Evolutionary conservation across 345 rosid genomes (phyloP), one percentile per base, ranked within the genome.

Genomic region (Bruguiera gymnorhiza): DNA sequence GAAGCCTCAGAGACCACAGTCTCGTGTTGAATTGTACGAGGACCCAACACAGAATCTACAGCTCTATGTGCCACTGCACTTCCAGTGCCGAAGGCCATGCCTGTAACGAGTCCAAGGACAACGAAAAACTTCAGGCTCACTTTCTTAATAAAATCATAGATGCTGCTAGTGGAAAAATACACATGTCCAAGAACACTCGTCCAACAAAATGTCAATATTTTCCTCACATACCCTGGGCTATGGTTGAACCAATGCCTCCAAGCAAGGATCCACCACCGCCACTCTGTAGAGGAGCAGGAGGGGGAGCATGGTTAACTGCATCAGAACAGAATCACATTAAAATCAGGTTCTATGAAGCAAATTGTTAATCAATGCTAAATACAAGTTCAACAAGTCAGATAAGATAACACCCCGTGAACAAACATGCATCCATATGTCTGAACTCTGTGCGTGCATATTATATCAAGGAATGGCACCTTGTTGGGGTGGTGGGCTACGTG

Each of bases 31-130:
- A 95, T 88, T 48, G 96, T 86, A 62, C 99, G 89, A 58, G 99
- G 98, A 23, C 99, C 99, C 86, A 95, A 26, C 68, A 95, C 90
- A 15, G 97, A 84, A 83, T 95, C 98, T 3, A 87, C 98, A 66
- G 99, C 99, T 70, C 98, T 86, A 73, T 92, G 99, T 37, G 99
- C 99, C 62, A 95, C 76, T 0, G 96, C 98, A 78, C 94, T 92
- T 75, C 97, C 99, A 71, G 94, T 89, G 8, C 98, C 98, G 74
- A 90, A 92, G 71, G 99, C 99, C 98, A 95, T 68, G 50, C 98
- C 99, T 95, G 81, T 0, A 37, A 50, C 1, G 54, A 1, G 19
- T 43, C 15, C 69, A 52, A 1, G 34, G 21, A 21, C 5, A 15
- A 15, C n/a, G 4, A 37, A 20, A 18, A 55, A 59, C 7, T 52